Evolutionary conservation across 129 eudicot species (phyloP).

Genomic region (Solidago caesia): DNA sequence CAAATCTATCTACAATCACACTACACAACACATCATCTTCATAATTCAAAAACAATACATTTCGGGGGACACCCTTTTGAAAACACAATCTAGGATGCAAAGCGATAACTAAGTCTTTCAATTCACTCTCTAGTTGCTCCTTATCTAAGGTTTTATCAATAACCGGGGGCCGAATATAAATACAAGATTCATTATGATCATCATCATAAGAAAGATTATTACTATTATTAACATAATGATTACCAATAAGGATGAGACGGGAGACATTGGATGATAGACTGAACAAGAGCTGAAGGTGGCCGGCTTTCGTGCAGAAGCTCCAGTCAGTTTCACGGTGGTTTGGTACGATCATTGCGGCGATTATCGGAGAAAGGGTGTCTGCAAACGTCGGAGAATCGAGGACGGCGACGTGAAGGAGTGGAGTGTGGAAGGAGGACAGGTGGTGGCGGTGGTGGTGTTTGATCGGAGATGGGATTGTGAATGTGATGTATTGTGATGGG

Average conservation of each 20-base stretch:
- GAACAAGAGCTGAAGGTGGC: slow-evolving; percentile 75
- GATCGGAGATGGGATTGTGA: slow-evolving; percentile 61
- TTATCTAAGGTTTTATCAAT: neutral
- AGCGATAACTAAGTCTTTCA: slow-evolving; percentile 50
- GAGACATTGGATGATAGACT: slow-evolving; percentile 40
- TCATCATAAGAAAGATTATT: slow-evolving; percentile 23
- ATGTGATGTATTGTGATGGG: slow-evolving; percentile 74
- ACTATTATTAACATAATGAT: neutral
- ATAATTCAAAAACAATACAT: slow-evolving; percentile 43
- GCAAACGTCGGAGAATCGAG: slow-evolving; percentile 62
- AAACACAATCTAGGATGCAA: slow-evolving; percentile 57
- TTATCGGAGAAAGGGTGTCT: slow-evolving; percentile 19
- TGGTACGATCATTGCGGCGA: slow-evolving; percentile 87
- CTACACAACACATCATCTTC: slow-evolving; percentile 60
- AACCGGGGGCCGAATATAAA: slow-evolving; percentile 31
- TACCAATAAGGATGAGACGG: slow-evolving; percentile 72
- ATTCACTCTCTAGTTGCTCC: slow-evolving; percentile 23
- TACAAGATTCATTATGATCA: slow-evolving; percentile 4
- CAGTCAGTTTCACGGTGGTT: slow-evolving; percentile 69
- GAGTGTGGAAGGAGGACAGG: slow-evolving; percentile 26
- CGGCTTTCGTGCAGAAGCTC: slow-evolving; percentile 71
- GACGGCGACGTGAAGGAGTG: slow-evolving; percentile 67
- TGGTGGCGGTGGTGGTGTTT: slow-evolving; percentile 1
- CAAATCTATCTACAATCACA: slow-evolving; percentile 44
- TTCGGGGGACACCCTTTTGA: slow-evolving; percentile 34